Base-by-base conservation (phyloP, 2,329 filamentous ascomycete species). In the Aspergillus phoenicis region DNA sequence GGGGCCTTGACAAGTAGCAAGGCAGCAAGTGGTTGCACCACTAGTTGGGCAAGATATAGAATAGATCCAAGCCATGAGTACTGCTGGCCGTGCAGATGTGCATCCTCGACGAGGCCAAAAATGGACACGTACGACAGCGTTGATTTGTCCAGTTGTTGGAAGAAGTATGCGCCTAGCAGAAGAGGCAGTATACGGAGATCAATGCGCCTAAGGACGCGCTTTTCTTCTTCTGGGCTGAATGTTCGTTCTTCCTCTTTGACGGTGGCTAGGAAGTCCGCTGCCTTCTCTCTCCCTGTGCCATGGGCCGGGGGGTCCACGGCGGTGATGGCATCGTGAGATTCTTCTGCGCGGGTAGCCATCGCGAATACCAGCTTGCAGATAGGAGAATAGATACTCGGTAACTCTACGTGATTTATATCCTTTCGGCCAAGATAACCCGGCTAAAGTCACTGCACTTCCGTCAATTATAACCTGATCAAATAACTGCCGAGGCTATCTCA, bases 21-120 rank as follows among this genome's bases (percentile, higher is more conserved):
- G 0, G 85, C 84, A 4, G 84, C 79, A 0, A 84, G 73, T 1
- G 84, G 83, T 66, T 87, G 85, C 77, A 85, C 83, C 11, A 85
- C 74, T 8, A 87, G 78, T 68, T 87, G 84, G 0, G 84, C 84
- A n/a, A 87, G 74, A 66, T 85, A 88, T 13, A 88, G 75, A 55
- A 88, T 82, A 1, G 84, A 87, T 0, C 85, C 84, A 0, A 88
- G 81, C 85, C 85, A 88, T 1, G 85, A 87, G 70, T 82, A 78
- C 58, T 85, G 75, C 33, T 78, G 71, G 17, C 78, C 81, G n/a
- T 77, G 72, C 7, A 84, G 76, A 33, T 81, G 66, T 0, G 82
- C 80, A 61, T 83, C 81, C 36, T 79, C 73, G 22, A 77, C 73
- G 36, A 85, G 71, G 3, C 82, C 82, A 13, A 71, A 70, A 28